Conservation (phyloP, 805 yeast species). For the Maudiozyma serrabonitensis region DNA sequence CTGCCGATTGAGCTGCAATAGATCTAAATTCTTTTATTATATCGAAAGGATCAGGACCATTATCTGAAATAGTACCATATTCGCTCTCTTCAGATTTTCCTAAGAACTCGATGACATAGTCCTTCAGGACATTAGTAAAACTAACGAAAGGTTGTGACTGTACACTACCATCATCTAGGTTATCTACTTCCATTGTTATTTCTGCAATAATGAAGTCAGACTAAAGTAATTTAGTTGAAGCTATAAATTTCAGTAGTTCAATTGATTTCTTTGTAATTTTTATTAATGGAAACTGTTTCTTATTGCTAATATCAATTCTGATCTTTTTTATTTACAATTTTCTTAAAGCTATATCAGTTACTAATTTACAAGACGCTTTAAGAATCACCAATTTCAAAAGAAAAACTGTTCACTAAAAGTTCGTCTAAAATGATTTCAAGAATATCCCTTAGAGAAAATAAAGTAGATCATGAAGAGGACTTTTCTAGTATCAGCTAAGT, state of each 20-base stretch:
- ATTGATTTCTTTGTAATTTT: no score
- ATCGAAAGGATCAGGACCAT: conserved; percentile 33
- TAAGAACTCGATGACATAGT: conserved; percentile 22
- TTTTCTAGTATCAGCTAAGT: no score
- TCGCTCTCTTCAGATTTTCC: conserved; percentile 3
- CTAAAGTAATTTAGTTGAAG: no score
- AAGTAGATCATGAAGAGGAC: background rate
- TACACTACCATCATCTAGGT: background rate
- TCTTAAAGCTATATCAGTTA: no score
- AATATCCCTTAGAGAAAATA: background rate
- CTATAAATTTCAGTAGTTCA: no score
- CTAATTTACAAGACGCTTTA: background rate
- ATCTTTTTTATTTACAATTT: no score
- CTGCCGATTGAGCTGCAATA: conserved; percentile 32
- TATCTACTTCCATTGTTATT: background rate
- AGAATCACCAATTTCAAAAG: background rate
- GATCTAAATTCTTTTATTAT: conserved; percentile 38
- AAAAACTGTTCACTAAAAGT: background rate
- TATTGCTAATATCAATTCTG: no score
- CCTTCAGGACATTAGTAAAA: conserved; percentile 35
- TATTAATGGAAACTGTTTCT: no score
- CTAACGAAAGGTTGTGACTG: conserved; percentile 12
- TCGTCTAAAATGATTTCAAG: background rate
- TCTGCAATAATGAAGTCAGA: background rate
- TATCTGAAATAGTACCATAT: conserved; percentile 1